A percentile compares a stretch with the other conserved stretches of the same genome.
These are phyloP conservation scores for Aspergillus wentii DNA, from an alignment of 495 filamentous ascomycete species.

Conservation along the genomic window DNA sequence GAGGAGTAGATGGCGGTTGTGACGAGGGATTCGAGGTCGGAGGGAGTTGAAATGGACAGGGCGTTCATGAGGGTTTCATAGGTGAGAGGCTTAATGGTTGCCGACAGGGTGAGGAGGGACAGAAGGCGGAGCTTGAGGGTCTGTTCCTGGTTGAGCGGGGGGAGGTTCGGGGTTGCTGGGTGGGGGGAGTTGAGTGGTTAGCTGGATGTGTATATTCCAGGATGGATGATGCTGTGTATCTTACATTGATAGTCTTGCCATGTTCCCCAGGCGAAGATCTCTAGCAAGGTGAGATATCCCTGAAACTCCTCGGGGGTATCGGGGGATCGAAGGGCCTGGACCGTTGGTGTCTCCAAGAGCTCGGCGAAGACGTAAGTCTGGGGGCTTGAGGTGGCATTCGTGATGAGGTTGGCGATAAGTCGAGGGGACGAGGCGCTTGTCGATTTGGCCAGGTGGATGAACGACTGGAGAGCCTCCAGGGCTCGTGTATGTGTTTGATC, in stretches of 20 bases:
- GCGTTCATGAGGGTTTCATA: constrained; percentile 62
- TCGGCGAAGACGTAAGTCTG: constrained; percentile 95
- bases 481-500: constrained; percentile 72
- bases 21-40: constrained; percentile 84
- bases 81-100: constrained; percentile 59
- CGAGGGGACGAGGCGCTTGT: constrained; percentile 67
- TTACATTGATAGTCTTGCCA: constrained; percentile 70
- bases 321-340: constrained; percentile 62
- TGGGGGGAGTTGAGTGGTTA: constrained; percentile 2
- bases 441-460: constrained; percentile 80
- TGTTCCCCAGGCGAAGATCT: constrained; percentile 93
- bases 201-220: neutral
- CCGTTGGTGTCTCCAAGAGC: constrained; percentile 75
- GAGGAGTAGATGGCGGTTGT: constrained; percentile 85
- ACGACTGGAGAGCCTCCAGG: constrained; percentile 82
- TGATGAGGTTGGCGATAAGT: constrained; percentile 79
- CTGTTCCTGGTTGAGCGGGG: constrained; percentile 67
- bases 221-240: constrained; percentile 6
- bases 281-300: constrained; percentile 64
- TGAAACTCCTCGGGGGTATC: constrained; percentile 44
- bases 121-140: constrained; percentile 84
- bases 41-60: constrained; percentile 61
- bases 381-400: constrained; percentile 78
- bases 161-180: constrained; percentile 56
- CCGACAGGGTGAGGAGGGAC: constrained; percentile 71